Percentiles rank a stretch among this genome's conserved stretches.
phyloP scores from a whole-genome alignment of 2,329 filamentous ascomycete species.

The Fusarium sp. region DNA sequence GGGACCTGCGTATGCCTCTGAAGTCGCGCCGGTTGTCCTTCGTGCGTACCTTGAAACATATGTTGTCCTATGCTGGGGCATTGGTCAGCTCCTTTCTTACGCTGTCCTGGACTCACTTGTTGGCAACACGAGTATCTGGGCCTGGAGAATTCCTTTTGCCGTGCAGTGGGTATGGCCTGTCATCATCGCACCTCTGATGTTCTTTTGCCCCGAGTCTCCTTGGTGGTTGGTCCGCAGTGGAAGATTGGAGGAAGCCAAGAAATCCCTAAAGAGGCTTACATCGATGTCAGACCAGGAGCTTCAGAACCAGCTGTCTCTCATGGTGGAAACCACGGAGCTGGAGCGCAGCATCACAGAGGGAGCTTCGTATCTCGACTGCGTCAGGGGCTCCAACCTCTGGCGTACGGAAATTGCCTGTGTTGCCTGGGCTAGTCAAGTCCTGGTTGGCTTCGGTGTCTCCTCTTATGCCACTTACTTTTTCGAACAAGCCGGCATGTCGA shows the following conservation, averaged over 20 bases:
- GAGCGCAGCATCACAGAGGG: conserved; percentile 16
- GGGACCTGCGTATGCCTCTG: conserved; percentile 54
- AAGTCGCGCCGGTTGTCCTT: conserved; percentile 53
- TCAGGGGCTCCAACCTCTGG: conserved; percentile 52
- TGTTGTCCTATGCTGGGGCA: conserved; percentile 54
- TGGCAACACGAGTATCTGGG: conserved; percentile 41
- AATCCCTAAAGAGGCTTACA: not conserved
- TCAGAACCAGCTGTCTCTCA: conserved; percentile 48
- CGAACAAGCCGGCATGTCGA: not conserved
- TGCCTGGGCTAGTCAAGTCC: not conserved
- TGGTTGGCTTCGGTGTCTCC: not conserved
- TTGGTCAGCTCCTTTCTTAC: conserved; percentile 51
- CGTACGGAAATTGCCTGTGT: conserved; percentile 54
- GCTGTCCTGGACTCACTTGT: conserved; percentile 36
- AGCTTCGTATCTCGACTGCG: conserved; percentile 47
- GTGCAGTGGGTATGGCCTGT: conserved; percentile 50
- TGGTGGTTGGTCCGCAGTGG: conserved; percentile 46
- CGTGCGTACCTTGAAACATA: conserved; percentile 53
- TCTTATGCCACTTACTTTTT: not conserved
- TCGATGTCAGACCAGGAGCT: not conserved
- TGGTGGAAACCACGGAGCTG: conserved; percentile 50
- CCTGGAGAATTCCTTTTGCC: conserved; percentile 49
- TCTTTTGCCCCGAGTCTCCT: conserved; percentile 46
- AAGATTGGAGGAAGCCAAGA: not conserved
- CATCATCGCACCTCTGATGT: conserved; percentile 40